These are phyloP conservation scores for Termitomyces sp. DNA, from an alignment of 768 basidiomycete species.

Conservation along the genomic window DNA sequence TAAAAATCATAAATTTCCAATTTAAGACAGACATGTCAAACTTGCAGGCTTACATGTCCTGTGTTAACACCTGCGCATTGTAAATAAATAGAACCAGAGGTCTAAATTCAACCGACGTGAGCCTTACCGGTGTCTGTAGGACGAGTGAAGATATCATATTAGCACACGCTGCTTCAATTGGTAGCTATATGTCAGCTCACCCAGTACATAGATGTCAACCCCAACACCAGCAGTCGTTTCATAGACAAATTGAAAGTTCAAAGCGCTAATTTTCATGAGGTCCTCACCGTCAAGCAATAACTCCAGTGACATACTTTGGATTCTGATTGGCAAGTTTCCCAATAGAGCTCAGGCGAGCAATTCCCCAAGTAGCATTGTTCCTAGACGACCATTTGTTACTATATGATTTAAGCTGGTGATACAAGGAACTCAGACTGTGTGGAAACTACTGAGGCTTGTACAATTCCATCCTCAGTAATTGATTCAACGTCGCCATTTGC, in stretches of 20 bases:
- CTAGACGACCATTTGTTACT: slow-evolving; percentile 5
- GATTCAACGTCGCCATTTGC: slow-evolving; percentile 16
- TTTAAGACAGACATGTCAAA: not conserved
- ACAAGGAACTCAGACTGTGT: slow-evolving; percentile 14
- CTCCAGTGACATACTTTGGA: not conserved
- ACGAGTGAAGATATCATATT: not conserved
- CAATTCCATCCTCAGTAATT: slow-evolving; percentile 19
- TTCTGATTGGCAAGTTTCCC: slow-evolving; percentile 12
- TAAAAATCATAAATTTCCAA: not conserved
- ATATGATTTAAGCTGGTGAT: not conserved
- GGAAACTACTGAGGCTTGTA: slow-evolving; percentile 10
- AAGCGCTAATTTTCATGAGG: not conserved
- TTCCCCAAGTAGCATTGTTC: slow-evolving; percentile 27
- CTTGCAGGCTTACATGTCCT: not conserved
- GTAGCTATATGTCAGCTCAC: slow-evolving; percentile 12
- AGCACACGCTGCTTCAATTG: not conserved
- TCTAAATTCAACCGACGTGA: not conserved
- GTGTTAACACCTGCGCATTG: not conserved
- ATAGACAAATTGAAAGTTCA: slow-evolving; percentile 7
- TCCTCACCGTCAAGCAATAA: too few relatives aligned
- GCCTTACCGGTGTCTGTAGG: slow-evolving; percentile 18
- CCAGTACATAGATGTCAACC: slow-evolving; percentile 32
- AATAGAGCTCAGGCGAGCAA: slow-evolving; percentile 20
- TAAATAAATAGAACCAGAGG: not conserved
- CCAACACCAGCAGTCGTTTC: slow-evolving; percentile 12